Evolutionary conservation across 2,329 filamentous ascomycete species (phyloP).

Genomic region (Elsinoe fawcettii): DNA sequence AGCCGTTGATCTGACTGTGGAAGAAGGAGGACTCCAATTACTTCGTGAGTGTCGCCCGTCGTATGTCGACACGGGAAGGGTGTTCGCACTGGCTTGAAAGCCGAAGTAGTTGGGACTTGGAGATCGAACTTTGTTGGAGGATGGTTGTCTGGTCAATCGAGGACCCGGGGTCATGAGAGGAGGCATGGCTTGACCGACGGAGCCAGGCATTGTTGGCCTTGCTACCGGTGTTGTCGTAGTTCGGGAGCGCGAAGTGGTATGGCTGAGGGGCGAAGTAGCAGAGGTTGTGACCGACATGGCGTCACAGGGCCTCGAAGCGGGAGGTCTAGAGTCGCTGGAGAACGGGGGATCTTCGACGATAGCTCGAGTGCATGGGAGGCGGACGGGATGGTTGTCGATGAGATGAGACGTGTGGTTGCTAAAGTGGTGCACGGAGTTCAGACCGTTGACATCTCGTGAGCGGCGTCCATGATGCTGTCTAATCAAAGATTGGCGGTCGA

Average conservation of each 20-base stretch:
- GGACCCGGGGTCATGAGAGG: constrained; percentile 24
- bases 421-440: not conserved
- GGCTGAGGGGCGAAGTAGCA: constrained; percentile 4
- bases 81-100: constrained; percentile 54
- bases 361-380: not conserved
- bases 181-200: constrained; percentile 23
- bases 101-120: constrained; percentile 83
- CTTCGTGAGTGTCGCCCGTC: constrained; percentile 50
- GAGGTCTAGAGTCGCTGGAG: not conserved
- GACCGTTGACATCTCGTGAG: not conserved
- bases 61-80: constrained; percentile 47
- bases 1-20: constrained; percentile 62
- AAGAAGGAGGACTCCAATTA: constrained; percentile 68
- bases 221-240: constrained; percentile 15
- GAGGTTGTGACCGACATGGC: constrained; percentile 17
- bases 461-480: constrained; percentile 13
- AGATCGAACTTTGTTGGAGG: constrained; percentile 25
- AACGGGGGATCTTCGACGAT: not conserved
- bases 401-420: not conserved
- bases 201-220: constrained; percentile 17
- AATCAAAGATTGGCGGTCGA: constrained; percentile 15
- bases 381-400: not conserved
- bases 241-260: constrained; percentile 5
- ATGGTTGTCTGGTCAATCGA: constrained; percentile 19
- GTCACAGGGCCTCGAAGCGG: not conserved